These are phyloP conservation scores for Berberis thunbergii DNA, from an alignment of 164 flowering plant species.

Conservation along the genomic window DNA sequence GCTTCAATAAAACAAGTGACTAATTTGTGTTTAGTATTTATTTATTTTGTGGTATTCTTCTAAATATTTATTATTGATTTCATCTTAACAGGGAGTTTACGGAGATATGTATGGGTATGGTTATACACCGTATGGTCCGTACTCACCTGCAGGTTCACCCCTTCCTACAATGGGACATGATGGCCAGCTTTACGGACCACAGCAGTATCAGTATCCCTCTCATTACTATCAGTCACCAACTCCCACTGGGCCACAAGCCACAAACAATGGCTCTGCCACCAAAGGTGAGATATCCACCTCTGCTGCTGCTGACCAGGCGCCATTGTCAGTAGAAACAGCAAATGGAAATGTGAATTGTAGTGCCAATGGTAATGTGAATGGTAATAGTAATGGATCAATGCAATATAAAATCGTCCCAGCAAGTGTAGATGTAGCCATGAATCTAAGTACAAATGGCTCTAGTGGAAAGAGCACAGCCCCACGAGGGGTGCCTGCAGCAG, in stretches of 20 bases:
- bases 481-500: constrained; percentile 35
- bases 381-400: constrained; percentile 27
- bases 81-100: constrained; percentile 23
- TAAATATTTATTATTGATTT: too few species aligned
- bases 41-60: too few species aligned
- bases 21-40: too few species aligned
- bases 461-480: constrained; percentile 32
- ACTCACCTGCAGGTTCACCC: constrained; percentile 57
- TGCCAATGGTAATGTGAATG: constrained; percentile 29
- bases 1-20: too few species aligned
- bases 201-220: constrained; percentile 66
- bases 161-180: constrained; percentile 73
- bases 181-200: constrained; percentile 72
- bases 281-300: constrained; percentile 39
- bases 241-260: constrained; percentile 27
- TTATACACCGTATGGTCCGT: constrained; percentile 64
- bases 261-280: constrained; percentile 22
- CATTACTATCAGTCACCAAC: constrained; percentile 49
- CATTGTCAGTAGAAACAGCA: constrained; percentile 38
- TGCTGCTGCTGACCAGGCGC: constrained; percentile 38
- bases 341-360: constrained; percentile 31
- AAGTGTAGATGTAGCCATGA: constrained; percentile 12
- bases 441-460: constrained; percentile 32
- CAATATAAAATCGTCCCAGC: constrained; percentile 29
- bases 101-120: constrained; percentile 76